These are phyloP conservation scores for Chytriomyces hyalinus DNA, from an alignment of 192 early-diverging fungal genomes.

Conservation along the genomic window DNA sequence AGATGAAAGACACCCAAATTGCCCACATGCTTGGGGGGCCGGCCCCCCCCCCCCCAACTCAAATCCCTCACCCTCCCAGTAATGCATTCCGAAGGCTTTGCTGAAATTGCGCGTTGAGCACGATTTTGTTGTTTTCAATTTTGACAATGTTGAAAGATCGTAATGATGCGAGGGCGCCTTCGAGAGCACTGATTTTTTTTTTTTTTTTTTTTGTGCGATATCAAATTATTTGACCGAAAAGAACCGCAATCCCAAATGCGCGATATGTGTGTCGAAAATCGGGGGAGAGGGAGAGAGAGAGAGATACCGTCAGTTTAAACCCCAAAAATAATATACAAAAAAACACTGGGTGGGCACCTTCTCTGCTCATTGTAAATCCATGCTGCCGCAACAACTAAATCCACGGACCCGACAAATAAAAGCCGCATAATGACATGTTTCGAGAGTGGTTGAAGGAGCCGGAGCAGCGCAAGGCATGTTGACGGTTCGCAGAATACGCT, in stretches of 20 bases:
- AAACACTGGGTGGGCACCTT: not conserved
- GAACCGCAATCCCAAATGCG: not conserved
- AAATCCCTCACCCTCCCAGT: slow-evolving; percentile 45
- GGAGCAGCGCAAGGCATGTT: slow-evolving; percentile 90
- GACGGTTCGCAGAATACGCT: slow-evolving; percentile 86
- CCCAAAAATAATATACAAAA: slow-evolving; percentile 1
- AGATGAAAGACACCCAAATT: no score
- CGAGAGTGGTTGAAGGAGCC: slow-evolving; percentile 83
- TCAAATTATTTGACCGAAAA: not conserved
- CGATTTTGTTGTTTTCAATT: slow-evolving; percentile 6
- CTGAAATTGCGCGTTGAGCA: slow-evolving; percentile 57
- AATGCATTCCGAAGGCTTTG: slow-evolving; percentile 68
- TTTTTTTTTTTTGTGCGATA: not conserved
- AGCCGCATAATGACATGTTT: slow-evolving; percentile 91
- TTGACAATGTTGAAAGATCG: slow-evolving; percentile 36
- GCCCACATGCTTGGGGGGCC: no score
- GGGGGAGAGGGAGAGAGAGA: not conserved
- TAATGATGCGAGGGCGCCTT: slow-evolving; percentile 12
- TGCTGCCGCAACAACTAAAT: slow-evolving; percentile 63
- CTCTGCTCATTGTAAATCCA: slow-evolving; percentile 51
- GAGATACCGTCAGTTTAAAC: not conserved
- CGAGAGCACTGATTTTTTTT: not conserved
- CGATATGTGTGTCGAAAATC: not conserved
- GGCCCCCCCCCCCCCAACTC: no score
- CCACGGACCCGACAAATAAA: slow-evolving; percentile 72